Base-by-base conservation (phyloP, 2,329 filamentous ascomycete genomes). In the Didymella sp. region DNA sequence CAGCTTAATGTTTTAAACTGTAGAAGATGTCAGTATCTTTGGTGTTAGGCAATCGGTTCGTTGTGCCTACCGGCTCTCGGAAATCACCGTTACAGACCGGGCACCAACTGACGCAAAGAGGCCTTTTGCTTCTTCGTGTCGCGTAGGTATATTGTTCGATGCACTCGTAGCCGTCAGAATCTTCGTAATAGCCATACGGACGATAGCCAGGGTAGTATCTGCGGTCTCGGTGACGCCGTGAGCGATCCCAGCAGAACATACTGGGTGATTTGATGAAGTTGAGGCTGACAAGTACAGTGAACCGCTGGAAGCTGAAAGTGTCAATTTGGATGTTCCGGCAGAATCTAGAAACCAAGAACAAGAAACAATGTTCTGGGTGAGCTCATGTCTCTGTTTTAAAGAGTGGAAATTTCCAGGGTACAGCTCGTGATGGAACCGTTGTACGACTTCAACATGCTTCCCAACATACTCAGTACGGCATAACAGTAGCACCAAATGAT, bases 21-120 rank as follows among this genome's bases (percentile, higher is more conserved):
- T 6, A 2, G 19, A 4, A 11, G 6, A n/a, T 40, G n/a, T 56
- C 28, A 50, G 41, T 9, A n/a, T 21, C 12, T 13, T 11, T 30
- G 1, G 12, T 24, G 4, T 12, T 12, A 2, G 9, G 4, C 2
- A 1, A 11, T 3, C 4, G 6, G 8, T 15, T 11, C 5, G 3
- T 24, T 7, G 2, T 15, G 35, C 48, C 11, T 48, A 57, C 54
- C 17, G 54, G 42, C 25, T 52, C 48, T 30, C 54, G 42, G 15
- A 25, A 51, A 22, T 57, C 54, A 21, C 54, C 46, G 4, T 9
- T 31, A 7, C 37, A 48, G 8, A 46, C 13, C 2, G 13, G 25
- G 15, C 53, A 56, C 19, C 15, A 1, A 5, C 19, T 22, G 13
- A 22, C 4, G 13, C 38, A 41, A 21, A n/a, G 13, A n/a, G 21